Percentiles rank a stretch among this genome's conserved stretches.
phyloP scores from a whole-genome alignment of 495 filamentous ascomycete species.

The Glarea lozoyensis region DNA sequence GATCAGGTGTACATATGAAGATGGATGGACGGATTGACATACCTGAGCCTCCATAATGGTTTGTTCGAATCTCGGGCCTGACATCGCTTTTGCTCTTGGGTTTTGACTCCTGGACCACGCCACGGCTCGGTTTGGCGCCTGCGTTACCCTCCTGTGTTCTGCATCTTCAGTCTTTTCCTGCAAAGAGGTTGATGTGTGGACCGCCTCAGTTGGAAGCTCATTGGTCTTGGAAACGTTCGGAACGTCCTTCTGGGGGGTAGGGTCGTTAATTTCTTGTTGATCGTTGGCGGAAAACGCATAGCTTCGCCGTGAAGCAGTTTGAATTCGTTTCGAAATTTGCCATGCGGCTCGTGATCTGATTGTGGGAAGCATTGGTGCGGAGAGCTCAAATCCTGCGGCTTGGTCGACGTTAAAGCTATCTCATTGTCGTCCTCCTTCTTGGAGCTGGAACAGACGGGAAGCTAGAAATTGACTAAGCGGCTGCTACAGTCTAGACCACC shows the following conservation, averaged over 20 bases:
- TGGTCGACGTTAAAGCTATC: slow-evolving; percentile 17
- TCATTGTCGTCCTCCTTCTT: slow-evolving; percentile 14
- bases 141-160: slow-evolving; percentile 51
- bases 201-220: slow-evolving; percentile 38
- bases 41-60: slow-evolving; percentile 88
- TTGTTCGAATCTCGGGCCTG: slow-evolving; percentile 92
- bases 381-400: slow-evolving; percentile 22
- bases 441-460: too few species aligned
- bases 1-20: neutral
- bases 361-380: slow-evolving; percentile 48
- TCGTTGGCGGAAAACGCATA: slow-evolving; percentile 38
- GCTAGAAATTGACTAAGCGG: too few species aligned
- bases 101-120: slow-evolving; percentile 81
- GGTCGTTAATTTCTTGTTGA: slow-evolving; percentile 29
- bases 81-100: slow-evolving; percentile 73
- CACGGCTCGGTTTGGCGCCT: slow-evolving; percentile 77
- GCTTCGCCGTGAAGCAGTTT: slow-evolving; percentile 30
- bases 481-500: too few species aligned
- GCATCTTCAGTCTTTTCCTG: slow-evolving; percentile 51
- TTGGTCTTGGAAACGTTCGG: slow-evolving; percentile 50
- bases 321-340: slow-evolving; percentile 13
- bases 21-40: slow-evolving; percentile 25
- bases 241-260: slow-evolving; percentile 38
- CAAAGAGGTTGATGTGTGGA: slow-evolving; percentile 19
- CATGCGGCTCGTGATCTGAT: slow-evolving; percentile 35